Evolutionary conservation across 2,329 filamentous ascomycete genomes (phyloP).

Genomic region (Moelleriella libera): DNA sequence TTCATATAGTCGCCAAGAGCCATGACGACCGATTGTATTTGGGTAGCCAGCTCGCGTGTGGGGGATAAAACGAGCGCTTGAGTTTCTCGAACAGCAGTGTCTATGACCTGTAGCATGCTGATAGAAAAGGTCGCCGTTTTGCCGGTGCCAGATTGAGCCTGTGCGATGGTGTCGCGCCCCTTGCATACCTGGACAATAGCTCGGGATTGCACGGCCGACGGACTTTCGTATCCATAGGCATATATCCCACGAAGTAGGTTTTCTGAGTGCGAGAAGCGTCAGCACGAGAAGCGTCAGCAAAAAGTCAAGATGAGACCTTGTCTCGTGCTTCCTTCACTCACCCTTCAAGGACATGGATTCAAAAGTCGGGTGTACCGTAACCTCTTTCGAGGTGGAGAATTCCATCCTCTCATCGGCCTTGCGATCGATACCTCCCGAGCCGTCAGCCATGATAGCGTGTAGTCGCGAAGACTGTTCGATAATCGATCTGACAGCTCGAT

Average conservation of each 20-base stretch:
- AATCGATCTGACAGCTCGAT: not conserved
- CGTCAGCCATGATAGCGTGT: conserved; percentile 67
- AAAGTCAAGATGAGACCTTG: not conserved
- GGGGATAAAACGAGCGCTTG: conserved; percentile 93
- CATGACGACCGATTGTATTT: conserved; percentile 98
- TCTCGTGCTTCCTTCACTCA: conserved; percentile 13
- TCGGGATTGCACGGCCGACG: conserved; percentile 92
- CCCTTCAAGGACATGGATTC: conserved; percentile 92
- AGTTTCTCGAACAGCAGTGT: conserved; percentile 81
- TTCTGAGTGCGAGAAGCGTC: conserved; percentile 31
- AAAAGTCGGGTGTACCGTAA: conserved; percentile 86
- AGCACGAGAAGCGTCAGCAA: not conserved
- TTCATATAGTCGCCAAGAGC: conserved; percentile 99
- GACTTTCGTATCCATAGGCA: conserved; percentile 96
- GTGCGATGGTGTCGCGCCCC: conserved; percentile 94
- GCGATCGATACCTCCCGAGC: conserved; percentile 62
- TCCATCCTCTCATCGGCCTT: conserved; percentile 94
- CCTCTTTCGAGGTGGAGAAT: conserved; percentile 96
- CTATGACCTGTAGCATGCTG: conserved; percentile 90
- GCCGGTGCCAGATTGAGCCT: conserved; percentile 92
- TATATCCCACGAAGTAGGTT: conserved; percentile 95
- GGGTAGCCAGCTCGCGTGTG: conserved; percentile 89
- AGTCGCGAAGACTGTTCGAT: not conserved
- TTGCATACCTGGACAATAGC: conserved; percentile 99
- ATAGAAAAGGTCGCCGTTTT: conserved; percentile 97